Conservation (phyloP, 2,329 filamentous ascomycete genomes). For the Zymoseptoria ardabiliae region DNA sequence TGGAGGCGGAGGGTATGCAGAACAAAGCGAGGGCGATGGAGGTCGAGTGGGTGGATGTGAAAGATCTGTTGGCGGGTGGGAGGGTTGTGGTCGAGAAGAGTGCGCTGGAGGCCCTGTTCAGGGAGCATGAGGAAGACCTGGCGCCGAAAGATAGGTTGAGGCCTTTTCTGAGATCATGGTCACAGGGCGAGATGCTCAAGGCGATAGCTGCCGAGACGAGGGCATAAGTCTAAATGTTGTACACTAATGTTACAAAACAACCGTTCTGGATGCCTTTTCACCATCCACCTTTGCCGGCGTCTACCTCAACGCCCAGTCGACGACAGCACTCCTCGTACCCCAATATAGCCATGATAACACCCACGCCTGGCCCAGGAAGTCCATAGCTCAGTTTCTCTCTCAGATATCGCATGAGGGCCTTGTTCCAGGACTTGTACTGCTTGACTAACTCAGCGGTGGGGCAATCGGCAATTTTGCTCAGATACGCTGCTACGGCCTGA, state of each 20-base stretch:
- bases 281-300: background rate
- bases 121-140: conserved; percentile 60
- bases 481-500: conserved; percentile 2
- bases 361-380: conserved; percentile 46
- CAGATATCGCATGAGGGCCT: conserved; percentile 47
- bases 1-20: conserved; percentile 54
- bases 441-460: background rate
- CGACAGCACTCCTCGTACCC: conserved; percentile 45
- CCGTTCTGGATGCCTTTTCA: background rate
- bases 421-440: conserved; percentile 22
- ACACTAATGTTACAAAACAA: background rate
- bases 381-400: conserved; percentile 50
- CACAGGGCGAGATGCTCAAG: background rate
- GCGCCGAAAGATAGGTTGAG: background rate
- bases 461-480: background rate
- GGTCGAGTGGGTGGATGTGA: conserved; percentile 82
- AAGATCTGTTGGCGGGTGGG: conserved; percentile 80
- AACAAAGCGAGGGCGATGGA: conserved; percentile 62
- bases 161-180: background rate
- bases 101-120: conserved; percentile 69
- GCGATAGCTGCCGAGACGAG: background rate
- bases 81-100: conserved; percentile 78
- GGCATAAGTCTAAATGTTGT: background rate
- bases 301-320: conserved; percentile 22
- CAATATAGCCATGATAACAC: conserved; percentile 48